A percentile compares a stretch with the other conserved stretches of the same genome.
phyloP scores from a whole-genome alignment of 352 stramenopile species.

The Pythium oligandrum region DNA sequence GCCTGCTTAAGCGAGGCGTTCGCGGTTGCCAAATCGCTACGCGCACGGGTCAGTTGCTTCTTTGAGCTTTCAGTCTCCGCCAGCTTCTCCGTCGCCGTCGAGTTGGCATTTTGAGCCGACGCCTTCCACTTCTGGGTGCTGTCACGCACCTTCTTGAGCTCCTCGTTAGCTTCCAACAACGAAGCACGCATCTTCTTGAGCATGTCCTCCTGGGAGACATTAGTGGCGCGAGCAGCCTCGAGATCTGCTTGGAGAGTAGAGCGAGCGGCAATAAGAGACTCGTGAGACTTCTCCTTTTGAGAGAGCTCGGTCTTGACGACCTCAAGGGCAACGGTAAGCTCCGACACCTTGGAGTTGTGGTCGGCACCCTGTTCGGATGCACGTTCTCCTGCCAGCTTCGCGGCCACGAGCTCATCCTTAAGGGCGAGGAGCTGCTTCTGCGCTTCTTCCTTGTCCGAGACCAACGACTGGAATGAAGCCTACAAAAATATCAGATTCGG shows the following conservation, averaged over 20 bases:
- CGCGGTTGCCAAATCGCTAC: conserved; percentile 37
- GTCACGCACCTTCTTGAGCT: conserved; percentile 68
- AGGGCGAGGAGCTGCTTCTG: conserved; percentile 28
- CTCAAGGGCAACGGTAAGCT: conserved; percentile 30
- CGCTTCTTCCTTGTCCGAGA: conserved; percentile 37
- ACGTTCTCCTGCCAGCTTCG: conserved; percentile 39
- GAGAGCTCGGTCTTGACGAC: conserved; percentile 23
- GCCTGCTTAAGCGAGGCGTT: conserved; percentile 47
- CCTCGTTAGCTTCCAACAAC: conserved; percentile 63
- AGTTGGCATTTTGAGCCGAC: conserved; percentile 55
- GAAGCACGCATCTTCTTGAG: conserved; percentile 68
- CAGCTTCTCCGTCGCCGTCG: conserved; percentile 57
- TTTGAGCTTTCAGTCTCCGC: conserved; percentile 54
- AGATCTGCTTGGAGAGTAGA: conserved; percentile 15
- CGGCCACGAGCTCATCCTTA: conserved; percentile 45
- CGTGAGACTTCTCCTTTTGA: no score
- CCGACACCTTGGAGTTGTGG: conserved; percentile 28
- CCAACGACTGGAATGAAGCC: conserved; percentile 12
- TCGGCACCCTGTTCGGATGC: conserved; percentile 21
- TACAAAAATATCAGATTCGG: no score
- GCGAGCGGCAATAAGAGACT: no score
- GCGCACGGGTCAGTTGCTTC: conserved; percentile 57
- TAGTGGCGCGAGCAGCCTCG: conserved; percentile 2
- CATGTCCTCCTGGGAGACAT: conserved; percentile 50
- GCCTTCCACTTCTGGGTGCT: conserved; percentile 72